phyloP scores from a whole-genome alignment of 495 filamentous ascomycete genomes.

The Penicillium maclennaniae region DNA sequence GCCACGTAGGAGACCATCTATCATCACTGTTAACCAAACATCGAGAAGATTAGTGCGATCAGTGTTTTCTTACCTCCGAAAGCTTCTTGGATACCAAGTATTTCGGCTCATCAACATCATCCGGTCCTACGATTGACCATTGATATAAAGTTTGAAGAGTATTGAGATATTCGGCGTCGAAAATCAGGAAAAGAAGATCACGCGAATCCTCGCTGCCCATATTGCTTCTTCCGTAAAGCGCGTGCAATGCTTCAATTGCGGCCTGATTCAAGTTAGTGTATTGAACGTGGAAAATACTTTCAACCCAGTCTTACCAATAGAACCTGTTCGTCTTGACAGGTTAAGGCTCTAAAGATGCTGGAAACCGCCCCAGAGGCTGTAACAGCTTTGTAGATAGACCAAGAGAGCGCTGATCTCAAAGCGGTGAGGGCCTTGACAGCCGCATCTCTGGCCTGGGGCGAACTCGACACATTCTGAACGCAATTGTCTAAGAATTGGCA shows the following conservation, averaged over 20 bases:
- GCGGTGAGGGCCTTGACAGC: conserved; percentile 71
- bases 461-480: conserved; percentile 59
- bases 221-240: conserved; percentile 69
- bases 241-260: conserved; percentile 77
- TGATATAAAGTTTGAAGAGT: conserved; percentile 74
- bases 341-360: conserved; percentile 70
- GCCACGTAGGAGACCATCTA: conserved; percentile 82
- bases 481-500: conserved; percentile 71
- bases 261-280: conserved; percentile 47
- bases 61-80: conserved; percentile 64
- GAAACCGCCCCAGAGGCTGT: conserved; percentile 63
- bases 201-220: conserved; percentile 77
- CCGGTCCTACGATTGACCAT: conserved; percentile 74
- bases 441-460: conserved; percentile 55
- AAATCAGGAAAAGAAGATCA: conserved; percentile 74
- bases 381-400: conserved; percentile 82
- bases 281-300: not conserved
- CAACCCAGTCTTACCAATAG: conserved; percentile 55
- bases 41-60: not conserved
- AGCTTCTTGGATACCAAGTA: conserved; percentile 91
- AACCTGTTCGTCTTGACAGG: conserved; percentile 65
- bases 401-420: conserved; percentile 70
- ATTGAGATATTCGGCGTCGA: conserved; percentile 61
- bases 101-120: conserved; percentile 82
- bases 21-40: not conserved